Evolutionary conservation across 192 early-diverging fungal genomes (phyloP).

Genomic region (Backusella circina): DNA sequence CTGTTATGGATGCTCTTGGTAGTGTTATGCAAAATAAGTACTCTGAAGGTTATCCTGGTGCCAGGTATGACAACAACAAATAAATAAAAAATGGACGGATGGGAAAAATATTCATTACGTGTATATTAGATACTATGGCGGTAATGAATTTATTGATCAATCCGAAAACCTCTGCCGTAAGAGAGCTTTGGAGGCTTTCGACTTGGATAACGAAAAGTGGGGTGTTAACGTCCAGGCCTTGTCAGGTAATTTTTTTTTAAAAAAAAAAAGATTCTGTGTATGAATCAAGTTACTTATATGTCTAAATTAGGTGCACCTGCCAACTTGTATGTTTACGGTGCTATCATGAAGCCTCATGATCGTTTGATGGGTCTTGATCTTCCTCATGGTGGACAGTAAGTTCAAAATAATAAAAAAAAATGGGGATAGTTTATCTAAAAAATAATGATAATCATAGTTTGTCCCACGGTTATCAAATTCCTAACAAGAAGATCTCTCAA

Average conservation of each 20-base stretch:
- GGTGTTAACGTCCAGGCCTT: conserved; percentile 98
- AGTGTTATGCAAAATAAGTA: conserved; percentile 99
- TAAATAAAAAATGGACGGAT: not conserved
- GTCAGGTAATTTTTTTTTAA: conserved; percentile 66
- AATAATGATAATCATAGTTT: conserved; percentile 54
- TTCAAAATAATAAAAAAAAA: not conserved
- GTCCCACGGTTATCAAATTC: conserved; percentile 97
- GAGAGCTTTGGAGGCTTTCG: conserved; percentile 93
- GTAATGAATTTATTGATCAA: conserved; percentile 97
- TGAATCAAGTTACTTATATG: not conserved
- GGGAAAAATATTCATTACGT: not conserved
- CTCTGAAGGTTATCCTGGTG: conserved; percentile 95
- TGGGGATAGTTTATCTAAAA: not conserved
- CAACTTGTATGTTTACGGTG: conserved; percentile 96
- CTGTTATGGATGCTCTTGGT: conserved; percentile 95
- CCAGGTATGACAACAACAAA: conserved; percentile 49
- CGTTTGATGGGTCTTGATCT: conserved; percentile 98
- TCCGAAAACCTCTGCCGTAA: conserved; percentile 92
- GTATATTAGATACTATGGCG: conserved; percentile 89
- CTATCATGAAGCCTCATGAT: conserved; percentile 93
- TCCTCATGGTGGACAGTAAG: conserved; percentile 96
- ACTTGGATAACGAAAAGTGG: conserved; percentile 81
- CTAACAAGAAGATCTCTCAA: conserved; percentile 94
- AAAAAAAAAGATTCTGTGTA: not conserved
- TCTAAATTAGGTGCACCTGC: conserved; percentile 78